These are phyloP conservation scores for Chytridium lagenaria DNA, from an alignment of 371 early-diverging fungal genomes.

Conservation along the genomic window DNA sequence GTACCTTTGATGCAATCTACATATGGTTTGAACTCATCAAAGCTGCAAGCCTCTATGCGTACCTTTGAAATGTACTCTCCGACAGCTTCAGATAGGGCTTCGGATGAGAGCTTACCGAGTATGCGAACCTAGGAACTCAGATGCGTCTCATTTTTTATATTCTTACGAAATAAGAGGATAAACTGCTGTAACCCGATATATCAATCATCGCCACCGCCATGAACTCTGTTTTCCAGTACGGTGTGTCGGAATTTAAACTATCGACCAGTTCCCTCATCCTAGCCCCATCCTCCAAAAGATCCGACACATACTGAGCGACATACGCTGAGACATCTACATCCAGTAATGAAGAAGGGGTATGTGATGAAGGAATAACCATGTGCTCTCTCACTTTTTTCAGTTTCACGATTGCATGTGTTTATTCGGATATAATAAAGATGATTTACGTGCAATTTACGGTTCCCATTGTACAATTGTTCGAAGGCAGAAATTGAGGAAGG, in stretches of 20 bases:
- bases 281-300: background rate
- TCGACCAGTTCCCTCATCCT: background rate
- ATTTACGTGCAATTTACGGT: too few relatives aligned
- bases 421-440: too few relatives aligned
- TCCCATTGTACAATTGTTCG: too few relatives aligned
- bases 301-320: background rate
- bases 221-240: background rate
- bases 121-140: background rate
- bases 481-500: too few relatives aligned
- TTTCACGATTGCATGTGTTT: too few relatives aligned
- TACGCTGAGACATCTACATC: background rate
- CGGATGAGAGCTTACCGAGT: conserved; percentile 8
- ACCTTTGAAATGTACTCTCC: conserved; percentile 6
- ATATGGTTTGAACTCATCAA: background rate
- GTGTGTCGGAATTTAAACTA: background rate
- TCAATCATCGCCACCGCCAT: conserved; percentile 20
- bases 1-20: background rate
- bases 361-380: too few relatives aligned
- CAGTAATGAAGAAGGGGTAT: too few relatives aligned
- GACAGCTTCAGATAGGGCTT: conserved; percentile 3
- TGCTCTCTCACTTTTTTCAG: too few relatives aligned
- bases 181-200: background rate
- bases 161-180: conserved; percentile 4
- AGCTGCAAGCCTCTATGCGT: background rate
- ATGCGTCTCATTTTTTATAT: background rate